phyloP scores from a whole-genome alignment of 768 basidiomycete genomes.

The Mrakia frigida region DNA sequence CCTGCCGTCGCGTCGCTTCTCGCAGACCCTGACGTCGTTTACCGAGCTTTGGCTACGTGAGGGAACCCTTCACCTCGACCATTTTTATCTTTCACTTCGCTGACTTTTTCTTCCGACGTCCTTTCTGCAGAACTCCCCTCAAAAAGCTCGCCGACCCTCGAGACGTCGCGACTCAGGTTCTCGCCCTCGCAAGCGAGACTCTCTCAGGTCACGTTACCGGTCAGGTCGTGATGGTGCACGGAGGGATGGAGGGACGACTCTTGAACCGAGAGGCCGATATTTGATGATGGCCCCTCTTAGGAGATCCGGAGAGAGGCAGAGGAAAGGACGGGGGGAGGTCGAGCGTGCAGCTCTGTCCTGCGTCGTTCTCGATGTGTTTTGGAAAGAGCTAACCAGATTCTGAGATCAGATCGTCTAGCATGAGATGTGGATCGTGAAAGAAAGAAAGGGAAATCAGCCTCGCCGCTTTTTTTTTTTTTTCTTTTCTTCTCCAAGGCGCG shows the following conservation, averaged over 20 bases:
- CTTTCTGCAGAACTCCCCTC: slow-evolving; percentile 55
- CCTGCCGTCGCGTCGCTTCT: slow-evolving; percentile 59
- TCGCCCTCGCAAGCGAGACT: slow-evolving; percentile 55
- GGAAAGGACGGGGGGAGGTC: no score
- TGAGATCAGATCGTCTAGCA: no score
- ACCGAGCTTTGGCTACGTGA: slow-evolving; percentile 64
- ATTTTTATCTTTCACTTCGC: neutral
- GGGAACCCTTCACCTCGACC: slow-evolving; percentile 36
- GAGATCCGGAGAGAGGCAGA: no score
- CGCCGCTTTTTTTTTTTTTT: neutral
- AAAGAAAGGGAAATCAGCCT: neutral
- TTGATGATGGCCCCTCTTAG: no score
- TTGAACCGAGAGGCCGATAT: slow-evolving; percentile 43
- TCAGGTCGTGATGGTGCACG: slow-evolving; percentile 64
- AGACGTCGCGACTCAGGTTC: slow-evolving; percentile 64
- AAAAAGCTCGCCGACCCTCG: slow-evolving; percentile 60
- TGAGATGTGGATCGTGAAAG: neutral
- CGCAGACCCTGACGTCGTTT: slow-evolving; percentile 54
- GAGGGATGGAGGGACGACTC: slow-evolving; percentile 71
- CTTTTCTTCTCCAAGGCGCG: neutral
- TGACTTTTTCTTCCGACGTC: neutral
- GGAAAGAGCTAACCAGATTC: no score
- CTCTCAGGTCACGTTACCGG: slow-evolving; percentile 69
- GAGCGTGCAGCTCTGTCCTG: neutral
- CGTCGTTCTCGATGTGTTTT: no score